These are phyloP conservation scores for Dentipellis fragilis DNA, from an alignment of 768 basidiomycete genomes.

Conservation along the genomic window DNA sequence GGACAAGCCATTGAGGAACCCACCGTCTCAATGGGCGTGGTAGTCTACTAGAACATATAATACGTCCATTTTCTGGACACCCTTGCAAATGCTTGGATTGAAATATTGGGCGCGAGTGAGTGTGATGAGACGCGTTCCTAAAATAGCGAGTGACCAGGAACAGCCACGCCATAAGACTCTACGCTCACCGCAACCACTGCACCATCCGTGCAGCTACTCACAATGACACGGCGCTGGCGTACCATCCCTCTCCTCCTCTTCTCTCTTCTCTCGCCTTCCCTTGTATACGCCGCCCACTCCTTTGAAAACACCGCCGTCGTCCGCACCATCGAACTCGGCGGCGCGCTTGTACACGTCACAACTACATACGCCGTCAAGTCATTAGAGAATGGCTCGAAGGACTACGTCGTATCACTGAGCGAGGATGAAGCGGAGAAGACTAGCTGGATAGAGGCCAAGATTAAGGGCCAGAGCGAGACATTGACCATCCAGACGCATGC, in stretches of 20 bases:
- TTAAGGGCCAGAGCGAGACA: conserved; percentile 59
- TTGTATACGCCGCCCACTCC: conserved; percentile 34
- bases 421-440: conserved; percentile 54
- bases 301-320: conserved; percentile 89
- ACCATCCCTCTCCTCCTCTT: conserved; percentile 36
- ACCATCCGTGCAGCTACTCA: not conserved
- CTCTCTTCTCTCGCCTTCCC: conserved; percentile 29
- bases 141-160: conserved; percentile 1
- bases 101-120: not conserved
- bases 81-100: not conserved
- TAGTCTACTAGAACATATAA: conserved; percentile 24
- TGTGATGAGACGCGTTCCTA: not conserved
- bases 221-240: conserved; percentile 36
- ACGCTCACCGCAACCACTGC: not conserved
- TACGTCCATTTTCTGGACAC: not conserved
- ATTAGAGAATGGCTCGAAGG: conserved; percentile 44
- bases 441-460: conserved; percentile 69
- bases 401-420: conserved; percentile 61
- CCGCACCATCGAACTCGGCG: conserved; percentile 82
- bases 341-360: conserved; percentile 77
- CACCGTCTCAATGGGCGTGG: conserved; percentile 70
- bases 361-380: conserved; percentile 83
- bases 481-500: conserved; percentile 42
- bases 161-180: not conserved
- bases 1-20: conserved; percentile 69